phyloP scores from a whole-genome alignment of 169 alveolate species.

The Babesia divergens region DNA sequence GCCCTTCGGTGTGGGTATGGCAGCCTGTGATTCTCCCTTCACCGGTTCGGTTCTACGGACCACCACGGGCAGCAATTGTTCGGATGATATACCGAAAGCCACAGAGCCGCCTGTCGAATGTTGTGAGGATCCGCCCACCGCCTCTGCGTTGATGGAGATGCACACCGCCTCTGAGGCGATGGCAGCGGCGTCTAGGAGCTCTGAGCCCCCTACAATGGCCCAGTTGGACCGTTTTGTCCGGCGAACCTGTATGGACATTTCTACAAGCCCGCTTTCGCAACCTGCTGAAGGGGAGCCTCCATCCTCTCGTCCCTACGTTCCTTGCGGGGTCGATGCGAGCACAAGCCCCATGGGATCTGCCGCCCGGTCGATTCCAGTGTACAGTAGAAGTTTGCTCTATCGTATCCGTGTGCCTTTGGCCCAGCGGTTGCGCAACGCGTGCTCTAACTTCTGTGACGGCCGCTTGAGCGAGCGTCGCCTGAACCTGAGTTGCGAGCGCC shows the following conservation, averaged over 20 bases:
- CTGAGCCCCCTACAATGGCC: not conserved
- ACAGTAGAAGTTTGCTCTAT: constrained; percentile 52
- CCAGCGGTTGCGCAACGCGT: constrained; percentile 46
- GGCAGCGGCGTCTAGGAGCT: not conserved
- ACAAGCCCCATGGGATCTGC: constrained; percentile 30
- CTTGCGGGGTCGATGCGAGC: constrained; percentile 7
- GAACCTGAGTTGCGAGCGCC: constrained; percentile 42
- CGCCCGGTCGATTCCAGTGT: constrained; percentile 39
- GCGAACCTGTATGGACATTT: constrained; percentile 12
- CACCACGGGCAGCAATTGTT: not conserved
- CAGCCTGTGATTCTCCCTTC: not conserved
- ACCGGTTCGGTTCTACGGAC: not conserved
- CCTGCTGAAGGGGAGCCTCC: not conserved
- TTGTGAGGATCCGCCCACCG: not conserved
- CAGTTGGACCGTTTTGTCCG: constrained; percentile 1
- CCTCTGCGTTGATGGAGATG: constrained; percentile 21
- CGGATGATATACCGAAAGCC: not conserved
- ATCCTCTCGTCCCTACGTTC: not conserved
- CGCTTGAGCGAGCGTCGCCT: not conserved
- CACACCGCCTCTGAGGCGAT: constrained; percentile 10
- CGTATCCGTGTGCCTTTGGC: constrained; percentile 60
- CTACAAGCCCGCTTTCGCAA: constrained; percentile 5
- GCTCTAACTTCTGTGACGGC: constrained; percentile 9
- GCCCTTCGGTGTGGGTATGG: too few relatives aligned
- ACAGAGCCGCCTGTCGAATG: not conserved